Conservation (phyloP, 306 rosid genomes). For the Potentilla sterilis region DNA sequence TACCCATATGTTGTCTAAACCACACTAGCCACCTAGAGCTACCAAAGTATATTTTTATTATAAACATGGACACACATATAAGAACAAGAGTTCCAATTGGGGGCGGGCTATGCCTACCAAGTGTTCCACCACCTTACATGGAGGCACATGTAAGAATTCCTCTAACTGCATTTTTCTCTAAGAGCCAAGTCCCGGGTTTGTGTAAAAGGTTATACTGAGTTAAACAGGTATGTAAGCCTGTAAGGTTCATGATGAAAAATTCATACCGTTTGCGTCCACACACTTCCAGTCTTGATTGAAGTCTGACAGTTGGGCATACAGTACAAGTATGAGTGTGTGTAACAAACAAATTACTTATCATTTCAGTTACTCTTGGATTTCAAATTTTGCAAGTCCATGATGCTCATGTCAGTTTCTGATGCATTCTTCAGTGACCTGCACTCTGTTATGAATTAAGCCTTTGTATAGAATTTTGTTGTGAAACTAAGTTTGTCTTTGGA, state of each 20-base stretch:
- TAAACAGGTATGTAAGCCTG: not conserved
- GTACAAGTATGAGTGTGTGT: not conserved
- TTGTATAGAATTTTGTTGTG: constrained; percentile 2
- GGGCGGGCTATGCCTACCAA: too few species aligned
- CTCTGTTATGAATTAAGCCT: not conserved
- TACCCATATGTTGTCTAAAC: not conserved
- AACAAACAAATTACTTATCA: not conserved
- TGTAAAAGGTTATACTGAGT: not conserved
- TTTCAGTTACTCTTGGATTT: not conserved
- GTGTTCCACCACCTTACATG: not conserved
- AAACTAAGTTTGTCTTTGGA: constrained; percentile 19
- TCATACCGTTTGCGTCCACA: not conserved
- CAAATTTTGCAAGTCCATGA: not conserved
- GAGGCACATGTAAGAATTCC: not conserved
- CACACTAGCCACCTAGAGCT: not conserved
- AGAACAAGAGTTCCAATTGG: not conserved
- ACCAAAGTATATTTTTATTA: not conserved
- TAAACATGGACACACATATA: not conserved
- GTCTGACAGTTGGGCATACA: not conserved
- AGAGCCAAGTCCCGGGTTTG: not conserved
- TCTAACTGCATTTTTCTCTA: not conserved
- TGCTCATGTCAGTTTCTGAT: not conserved
- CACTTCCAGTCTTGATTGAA: not conserved
- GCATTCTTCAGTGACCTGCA: not conserved
- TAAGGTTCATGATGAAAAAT: not conserved